Evolutionary conservation across 768 basidiomycete genomes (phyloP).

Genomic region (Suillus brevipes): DNA sequence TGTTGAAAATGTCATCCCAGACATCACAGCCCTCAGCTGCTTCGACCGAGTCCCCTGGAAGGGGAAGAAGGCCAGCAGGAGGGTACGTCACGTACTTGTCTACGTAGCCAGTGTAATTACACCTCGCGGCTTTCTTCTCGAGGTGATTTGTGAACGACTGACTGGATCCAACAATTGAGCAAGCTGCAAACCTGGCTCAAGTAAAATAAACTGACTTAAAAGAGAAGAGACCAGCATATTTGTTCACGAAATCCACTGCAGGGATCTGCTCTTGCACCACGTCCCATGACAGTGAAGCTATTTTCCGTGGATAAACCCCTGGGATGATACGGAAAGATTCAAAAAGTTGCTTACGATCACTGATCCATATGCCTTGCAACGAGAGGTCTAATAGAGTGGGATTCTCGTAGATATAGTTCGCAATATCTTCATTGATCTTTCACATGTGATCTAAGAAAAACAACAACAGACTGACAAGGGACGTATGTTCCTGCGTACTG

Average conservation of each 20-base stretch:
- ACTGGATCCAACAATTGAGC: slow-evolving; percentile 32
- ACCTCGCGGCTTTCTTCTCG: slow-evolving; percentile 50
- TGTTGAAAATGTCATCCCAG: slow-evolving; percentile 66
- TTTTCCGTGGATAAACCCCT: background rate
- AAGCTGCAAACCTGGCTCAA: background rate
- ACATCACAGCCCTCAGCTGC: slow-evolving; percentile 59
- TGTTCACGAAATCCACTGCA: slow-evolving; percentile 72
- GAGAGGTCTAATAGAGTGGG: slow-evolving; percentile 52
- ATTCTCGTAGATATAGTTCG: slow-evolving; percentile 69
- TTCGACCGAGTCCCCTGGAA: slow-evolving; percentile 57
- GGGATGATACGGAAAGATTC: background rate
- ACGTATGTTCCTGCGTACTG: slow-evolving; percentile 77
- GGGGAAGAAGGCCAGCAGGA: slow-evolving; percentile 62
- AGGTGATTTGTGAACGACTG: slow-evolving; percentile 62
- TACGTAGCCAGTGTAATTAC: slow-evolving; percentile 64
- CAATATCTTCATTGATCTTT: slow-evolving; percentile 52
- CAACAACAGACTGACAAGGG: slow-evolving; percentile 42
- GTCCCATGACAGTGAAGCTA: slow-evolving; percentile 60
- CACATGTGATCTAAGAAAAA: background rate
- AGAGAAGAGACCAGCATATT: slow-evolving; percentile 67
- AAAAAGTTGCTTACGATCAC: slow-evolving; percentile 55
- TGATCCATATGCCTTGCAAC: slow-evolving; percentile 71
- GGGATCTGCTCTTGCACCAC: slow-evolving; percentile 71
- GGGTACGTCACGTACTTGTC: slow-evolving; percentile 67
- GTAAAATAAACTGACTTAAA: slow-evolving; percentile 54